Conservation (phyloP, 805 yeast species). For the Cyberlindnera mrakii region DNA sequence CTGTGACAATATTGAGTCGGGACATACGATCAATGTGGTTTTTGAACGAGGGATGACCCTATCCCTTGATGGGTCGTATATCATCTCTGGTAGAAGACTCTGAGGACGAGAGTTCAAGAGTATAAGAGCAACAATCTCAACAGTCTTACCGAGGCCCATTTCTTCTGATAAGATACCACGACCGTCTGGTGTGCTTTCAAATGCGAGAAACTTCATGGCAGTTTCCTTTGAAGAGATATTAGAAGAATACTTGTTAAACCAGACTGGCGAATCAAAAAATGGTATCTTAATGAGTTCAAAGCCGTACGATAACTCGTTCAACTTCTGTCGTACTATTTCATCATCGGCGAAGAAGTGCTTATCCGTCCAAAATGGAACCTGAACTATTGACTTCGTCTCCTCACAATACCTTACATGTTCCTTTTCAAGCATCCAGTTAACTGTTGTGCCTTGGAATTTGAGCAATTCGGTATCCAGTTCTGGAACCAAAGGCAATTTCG, state of each 20-base stretch:
- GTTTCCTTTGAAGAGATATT: slow-evolving; percentile 33
- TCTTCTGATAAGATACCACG: slow-evolving; percentile 80
- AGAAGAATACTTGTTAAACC: slow-evolving; percentile 48
- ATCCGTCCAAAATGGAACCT: slow-evolving; percentile 18
- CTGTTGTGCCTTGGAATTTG: slow-evolving; percentile 47
- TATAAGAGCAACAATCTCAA: slow-evolving; percentile 69
- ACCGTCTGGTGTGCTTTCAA: slow-evolving; percentile 19
- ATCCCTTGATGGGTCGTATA: slow-evolving; percentile 4
- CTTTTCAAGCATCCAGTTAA: slow-evolving; percentile 48
- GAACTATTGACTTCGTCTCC: slow-evolving; percentile 20
- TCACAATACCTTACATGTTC: slow-evolving; percentile 40
- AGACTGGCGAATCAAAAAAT: slow-evolving; percentile 15
- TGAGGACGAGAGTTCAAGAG: slow-evolving; percentile 51
- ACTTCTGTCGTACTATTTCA: slow-evolving; percentile 21
- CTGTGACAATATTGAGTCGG: slow-evolving; percentile 75
- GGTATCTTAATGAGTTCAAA: slow-evolving; percentile 33
- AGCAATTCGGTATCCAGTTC: slow-evolving; percentile 39
- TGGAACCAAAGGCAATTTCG: slow-evolving; percentile 27
- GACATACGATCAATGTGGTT: slow-evolving; percentile 80
- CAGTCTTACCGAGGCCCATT: slow-evolving; percentile 96
- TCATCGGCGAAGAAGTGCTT: slow-evolving; percentile 11
- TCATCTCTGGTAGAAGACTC: slow-evolving; percentile 2
- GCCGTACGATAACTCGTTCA: slow-evolving; percentile 46
- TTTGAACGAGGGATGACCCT: slow-evolving; percentile 38
- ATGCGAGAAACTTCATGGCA: slow-evolving; percentile 24